Evolutionary conservation across 176 grass and related monocot species (phyloP).

Genomic region (Juncus effusus): DNA sequence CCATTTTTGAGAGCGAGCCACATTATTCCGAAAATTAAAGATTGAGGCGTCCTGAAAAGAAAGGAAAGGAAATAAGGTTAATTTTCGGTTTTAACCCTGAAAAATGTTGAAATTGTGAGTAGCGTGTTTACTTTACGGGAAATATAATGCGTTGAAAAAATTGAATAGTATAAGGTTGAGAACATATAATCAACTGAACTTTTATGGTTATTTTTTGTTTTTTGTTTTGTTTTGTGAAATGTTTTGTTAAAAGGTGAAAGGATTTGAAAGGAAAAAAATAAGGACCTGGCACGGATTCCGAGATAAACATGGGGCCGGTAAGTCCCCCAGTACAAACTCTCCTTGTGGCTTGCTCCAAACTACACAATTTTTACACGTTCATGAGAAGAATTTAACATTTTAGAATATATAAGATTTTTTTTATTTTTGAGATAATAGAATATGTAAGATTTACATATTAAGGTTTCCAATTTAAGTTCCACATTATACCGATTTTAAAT

Average conservation of each 20-base stretch:
- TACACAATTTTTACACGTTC: constrained; percentile 37
- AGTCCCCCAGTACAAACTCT: constrained; percentile 95
- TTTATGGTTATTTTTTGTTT: background rate
- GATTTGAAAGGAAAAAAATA: constrained; percentile 2
- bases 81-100: constrained; percentile 8
- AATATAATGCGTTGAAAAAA: constrained; percentile 19
- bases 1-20: constrained; percentile 86
- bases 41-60: constrained; percentile 61
- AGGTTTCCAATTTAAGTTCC: background rate
- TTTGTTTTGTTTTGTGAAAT: background rate
- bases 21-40: constrained; percentile 89
- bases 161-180: background rate
- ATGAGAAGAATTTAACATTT: constrained; percentile 26
- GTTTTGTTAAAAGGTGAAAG: background rate
- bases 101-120: background rate
- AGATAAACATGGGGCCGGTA: constrained; percentile 91
- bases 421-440: constrained; percentile 1
- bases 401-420: constrained; percentile 17
- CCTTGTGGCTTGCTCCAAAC: constrained; percentile 85
- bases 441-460: background rate
- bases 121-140: constrained; percentile 16
- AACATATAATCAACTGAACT: background rate
- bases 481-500: background rate
- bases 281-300: constrained; percentile 85
- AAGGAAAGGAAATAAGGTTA: constrained; percentile 23